Conservation (phyloP, 2,329 filamentous ascomycete genomes). For the Apiospora marii region DNA sequence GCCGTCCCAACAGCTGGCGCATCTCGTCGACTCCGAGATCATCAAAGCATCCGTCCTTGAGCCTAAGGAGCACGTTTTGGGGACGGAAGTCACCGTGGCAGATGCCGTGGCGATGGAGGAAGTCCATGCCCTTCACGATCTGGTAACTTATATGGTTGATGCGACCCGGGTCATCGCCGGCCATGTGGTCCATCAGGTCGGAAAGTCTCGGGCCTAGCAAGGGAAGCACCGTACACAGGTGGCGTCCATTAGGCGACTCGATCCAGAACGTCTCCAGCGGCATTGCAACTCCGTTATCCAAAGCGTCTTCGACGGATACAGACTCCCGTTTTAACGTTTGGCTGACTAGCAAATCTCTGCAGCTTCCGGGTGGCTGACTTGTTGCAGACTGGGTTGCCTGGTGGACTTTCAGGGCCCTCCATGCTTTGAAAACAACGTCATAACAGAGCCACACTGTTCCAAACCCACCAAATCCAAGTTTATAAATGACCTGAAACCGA, state of each 20-base stretch:
- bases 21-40: constrained; percentile 25
- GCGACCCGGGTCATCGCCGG: background rate
- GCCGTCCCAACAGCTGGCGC: background rate
- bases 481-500: background rate
- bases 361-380: background rate
- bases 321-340: background rate
- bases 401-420: constrained; percentile 7
- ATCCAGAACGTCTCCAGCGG: background rate
- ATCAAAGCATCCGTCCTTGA: constrained; percentile 26
- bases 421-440: background rate
- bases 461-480: background rate
- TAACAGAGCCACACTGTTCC: constrained; percentile 4
- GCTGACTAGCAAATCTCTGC: background rate
- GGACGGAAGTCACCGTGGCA: constrained; percentile 32
- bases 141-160: background rate
- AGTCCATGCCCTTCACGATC: constrained; percentile 24
- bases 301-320: background rate
- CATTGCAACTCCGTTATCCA: background rate
- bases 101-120: constrained; percentile 28
- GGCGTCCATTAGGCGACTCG: background rate
- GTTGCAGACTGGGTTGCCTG: background rate
- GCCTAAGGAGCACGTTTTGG: constrained; percentile 29
- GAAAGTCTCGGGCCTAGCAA: background rate
- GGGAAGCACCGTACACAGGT: background rate
- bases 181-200: background rate